Evolutionary conservation across 768 basidiomycete genomes (phyloP), one percentile per base, ranked within the genome.

Genomic region (Lentinula raphanica): DNA sequence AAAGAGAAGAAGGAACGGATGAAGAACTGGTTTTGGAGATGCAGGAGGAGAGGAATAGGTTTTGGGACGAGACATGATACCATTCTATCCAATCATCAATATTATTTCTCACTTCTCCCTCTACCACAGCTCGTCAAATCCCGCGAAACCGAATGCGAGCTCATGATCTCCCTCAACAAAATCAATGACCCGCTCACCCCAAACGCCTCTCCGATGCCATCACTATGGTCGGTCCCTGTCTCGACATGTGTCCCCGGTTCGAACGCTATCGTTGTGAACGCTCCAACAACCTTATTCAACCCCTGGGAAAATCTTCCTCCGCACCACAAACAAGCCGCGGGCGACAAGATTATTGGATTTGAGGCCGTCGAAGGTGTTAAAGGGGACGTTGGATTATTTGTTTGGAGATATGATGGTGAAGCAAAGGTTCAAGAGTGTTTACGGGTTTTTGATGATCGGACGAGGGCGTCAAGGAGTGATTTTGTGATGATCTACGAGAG

Each of bases 161-260:
- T 72, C 49, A 88, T 88, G 15, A 94, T 97, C 55, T 79, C 85
- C 0, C 83, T 87, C 35, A 92, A 93, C 5, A 86, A 90, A 66
- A 94, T 97, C 83, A 89, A 92, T 61, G 92, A 93, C 66, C 94
- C 94, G 0, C 67, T 80, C 40, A 86, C 9, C 85, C 88, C 2
- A 88, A 88, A 67, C 80, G 87, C 13, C 79, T 97, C 2, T 91
- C 91, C 63, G 87, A 96, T 62, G 94, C 95, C 17, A 94, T 95
- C 56, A 88, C 87, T n/a, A 87, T 98, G 68, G 83, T 91, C 13
- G 95, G 95, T 23, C 95, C 93, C 1, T 98, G 96, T 66, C 73
- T 79, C 74, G 88, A 91, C 60, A 97, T 98, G 94, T 98, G 95
- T 68, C 94, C 95, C 2, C 84, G 89, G 40, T 97, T 92, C 66